Evolutionary conservation across 2,329 filamentous ascomycete genomes (phyloP).

Genomic region (Aspergillus puulaauensis): DNA sequence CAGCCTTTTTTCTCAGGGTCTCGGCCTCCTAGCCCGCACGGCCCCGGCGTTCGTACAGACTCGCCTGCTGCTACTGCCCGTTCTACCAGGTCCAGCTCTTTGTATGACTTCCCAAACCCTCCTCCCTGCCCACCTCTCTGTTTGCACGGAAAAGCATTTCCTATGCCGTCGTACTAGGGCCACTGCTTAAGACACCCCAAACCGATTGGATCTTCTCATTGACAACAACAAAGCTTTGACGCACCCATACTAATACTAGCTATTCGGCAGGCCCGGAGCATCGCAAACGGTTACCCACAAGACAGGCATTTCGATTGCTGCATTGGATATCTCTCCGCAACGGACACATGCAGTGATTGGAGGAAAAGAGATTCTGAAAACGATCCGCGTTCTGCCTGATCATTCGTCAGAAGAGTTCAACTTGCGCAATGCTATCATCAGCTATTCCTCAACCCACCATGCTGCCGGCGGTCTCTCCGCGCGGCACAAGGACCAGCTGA

Average conservation of each 20-base stretch:
- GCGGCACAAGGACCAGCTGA: conserved; percentile 58
- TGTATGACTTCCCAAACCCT: conserved; percentile 33
- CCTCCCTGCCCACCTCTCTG: conserved; percentile 7
- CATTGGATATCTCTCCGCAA: conserved; percentile 63
- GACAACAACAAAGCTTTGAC: conserved; percentile 1
- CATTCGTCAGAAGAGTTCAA: conserved; percentile 63
- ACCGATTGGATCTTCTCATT: neutral
- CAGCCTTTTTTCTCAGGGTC: conserved; percentile 56
- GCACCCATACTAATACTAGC: conserved; percentile 18
- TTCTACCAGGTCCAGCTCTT: conserved; percentile 38
- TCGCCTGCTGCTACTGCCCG: conserved; percentile 28
- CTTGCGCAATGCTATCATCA: conserved; percentile 60
- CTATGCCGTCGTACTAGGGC: neutral
- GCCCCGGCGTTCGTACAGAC: conserved; percentile 34
- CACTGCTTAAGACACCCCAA: neutral
- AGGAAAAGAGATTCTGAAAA: conserved; percentile 66
- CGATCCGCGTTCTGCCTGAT: conserved; percentile 58
- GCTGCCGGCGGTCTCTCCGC: conserved; percentile 44
- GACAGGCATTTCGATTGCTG: conserved; percentile 63
- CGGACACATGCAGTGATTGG: conserved; percentile 64
- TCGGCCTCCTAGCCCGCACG: conserved; percentile 53
- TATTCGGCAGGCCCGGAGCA: conserved; percentile 41
- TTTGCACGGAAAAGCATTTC: neutral
- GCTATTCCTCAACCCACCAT: conserved; percentile 54
- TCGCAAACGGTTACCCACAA: conserved; percentile 60